Conservation (phyloP, 805 yeast genomes). For the Saccharomycopsis fermentans region DNA sequence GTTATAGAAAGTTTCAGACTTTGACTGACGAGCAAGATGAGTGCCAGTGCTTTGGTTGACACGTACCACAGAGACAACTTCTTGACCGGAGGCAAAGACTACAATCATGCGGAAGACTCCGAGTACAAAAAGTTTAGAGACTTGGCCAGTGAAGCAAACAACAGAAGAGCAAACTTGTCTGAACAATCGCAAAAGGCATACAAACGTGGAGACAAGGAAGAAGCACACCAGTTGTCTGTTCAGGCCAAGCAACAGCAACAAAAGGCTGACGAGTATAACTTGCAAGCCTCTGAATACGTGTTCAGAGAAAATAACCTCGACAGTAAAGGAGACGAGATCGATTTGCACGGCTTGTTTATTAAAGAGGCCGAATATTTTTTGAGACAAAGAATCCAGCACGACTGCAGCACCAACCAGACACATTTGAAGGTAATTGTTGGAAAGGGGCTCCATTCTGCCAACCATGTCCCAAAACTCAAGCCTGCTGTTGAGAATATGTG, state of each 20-base stretch:
- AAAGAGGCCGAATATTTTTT: conserved; percentile 78
- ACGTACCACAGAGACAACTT: conserved; percentile 8
- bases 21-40: not conserved
- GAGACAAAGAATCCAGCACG: conserved; percentile 62
- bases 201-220: conserved; percentile 57
- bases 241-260: conserved; percentile 49
- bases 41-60: conserved; percentile 5
- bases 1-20: not conserved
- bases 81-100: conserved; percentile 34
- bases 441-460: conserved; percentile 75
- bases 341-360: conserved; percentile 84
- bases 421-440: conserved; percentile 81
- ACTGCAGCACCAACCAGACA: conserved; percentile 44
- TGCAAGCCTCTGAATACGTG: conserved; percentile 82
- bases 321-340: conserved; percentile 78
- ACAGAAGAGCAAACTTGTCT: conserved; percentile 44
- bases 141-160: conserved; percentile 58
- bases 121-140: conserved; percentile 55
- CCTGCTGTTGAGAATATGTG: conserved; percentile 84
- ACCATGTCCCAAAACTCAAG: conserved; percentile 76
- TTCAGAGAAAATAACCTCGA: conserved; percentile 83
- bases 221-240: conserved; percentile 65
- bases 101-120: conserved; percentile 62
- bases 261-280: conserved; percentile 60
- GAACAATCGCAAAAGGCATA: conserved; percentile 70